These are phyloP conservation scores for Anisodus tanguticus DNA, from an alignment of 257 asterid genomes.

Conservation along the genomic window DNA sequence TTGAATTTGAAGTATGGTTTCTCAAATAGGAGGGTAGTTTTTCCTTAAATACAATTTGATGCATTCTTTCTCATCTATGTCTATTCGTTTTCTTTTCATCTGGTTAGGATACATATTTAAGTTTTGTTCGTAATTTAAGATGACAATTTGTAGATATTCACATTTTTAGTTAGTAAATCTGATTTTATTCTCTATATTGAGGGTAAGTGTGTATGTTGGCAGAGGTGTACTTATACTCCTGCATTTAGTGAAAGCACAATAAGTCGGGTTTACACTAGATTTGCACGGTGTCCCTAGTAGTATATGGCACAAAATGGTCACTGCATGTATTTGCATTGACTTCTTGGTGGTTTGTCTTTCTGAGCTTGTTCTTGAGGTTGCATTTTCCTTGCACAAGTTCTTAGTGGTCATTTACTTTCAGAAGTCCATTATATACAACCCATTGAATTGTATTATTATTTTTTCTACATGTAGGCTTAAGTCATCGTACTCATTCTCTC, in stretches of 20 bases:
- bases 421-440: not conserved
- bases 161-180: no score
- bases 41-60: not conserved
- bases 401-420: not conserved
- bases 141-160: not conserved
- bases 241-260: not conserved
- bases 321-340: not conserved
- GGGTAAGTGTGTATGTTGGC: not conserved
- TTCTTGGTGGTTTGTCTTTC: not conserved
- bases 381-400: not conserved
- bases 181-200: not conserved
- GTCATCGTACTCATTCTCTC: constrained; percentile 34
- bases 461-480: constrained; percentile 41
- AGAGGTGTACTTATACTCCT: not conserved
- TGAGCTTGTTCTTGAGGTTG: not conserved
- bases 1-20: not conserved
- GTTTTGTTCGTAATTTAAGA: not conserved
- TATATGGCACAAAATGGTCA: not conserved
- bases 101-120: not conserved
- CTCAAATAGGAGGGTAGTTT: not conserved
- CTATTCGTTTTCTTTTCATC: no score
- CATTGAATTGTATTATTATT: not conserved
- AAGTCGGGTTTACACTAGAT: not conserved
- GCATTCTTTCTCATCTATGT: not conserved
- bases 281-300: not conserved